Conservation (phyloP, 768 basidiomycete species). For the Naematelia encephala region DNA sequence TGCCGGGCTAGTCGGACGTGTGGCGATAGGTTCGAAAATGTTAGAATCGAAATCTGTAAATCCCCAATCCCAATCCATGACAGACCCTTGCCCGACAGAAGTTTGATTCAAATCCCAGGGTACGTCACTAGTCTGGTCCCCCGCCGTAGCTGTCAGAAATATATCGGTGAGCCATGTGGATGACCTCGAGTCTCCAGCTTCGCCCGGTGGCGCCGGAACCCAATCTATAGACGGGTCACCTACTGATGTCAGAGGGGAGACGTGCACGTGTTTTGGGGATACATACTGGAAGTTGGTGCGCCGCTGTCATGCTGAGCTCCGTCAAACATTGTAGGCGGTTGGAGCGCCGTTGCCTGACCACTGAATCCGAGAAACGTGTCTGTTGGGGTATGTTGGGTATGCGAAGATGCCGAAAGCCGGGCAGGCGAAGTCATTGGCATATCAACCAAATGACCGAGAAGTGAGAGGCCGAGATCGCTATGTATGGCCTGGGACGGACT, state of each 20-base stretch:
- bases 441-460: too few relatives aligned
- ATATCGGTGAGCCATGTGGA: constrained; percentile 15
- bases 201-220: neutral
- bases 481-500: too few relatives aligned
- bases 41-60: constrained; percentile 7
- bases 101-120: neutral
- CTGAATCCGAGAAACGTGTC: neutral
- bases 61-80: constrained; percentile 8
- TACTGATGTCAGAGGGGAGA: neutral
- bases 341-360: neutral
- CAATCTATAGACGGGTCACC: neutral
- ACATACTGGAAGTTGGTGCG: neutral
- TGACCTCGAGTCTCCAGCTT: constrained; percentile 1
- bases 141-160: constrained; percentile 8
- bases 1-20: constrained; percentile 8
- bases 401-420: neutral
- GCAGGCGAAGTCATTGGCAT: too few relatives aligned
- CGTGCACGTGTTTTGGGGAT: neutral
- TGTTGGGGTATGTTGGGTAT: neutral
- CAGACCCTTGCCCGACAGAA: neutral
- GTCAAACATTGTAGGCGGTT: neutral
- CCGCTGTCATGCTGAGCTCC: neutral
- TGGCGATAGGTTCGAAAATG: constrained; percentile 16
- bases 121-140: constrained; percentile 1
- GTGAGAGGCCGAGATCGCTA: too few relatives aligned